Conservation (phyloP, 2,329 filamentous ascomycete species). For the Stemphylium vesicarium region DNA sequence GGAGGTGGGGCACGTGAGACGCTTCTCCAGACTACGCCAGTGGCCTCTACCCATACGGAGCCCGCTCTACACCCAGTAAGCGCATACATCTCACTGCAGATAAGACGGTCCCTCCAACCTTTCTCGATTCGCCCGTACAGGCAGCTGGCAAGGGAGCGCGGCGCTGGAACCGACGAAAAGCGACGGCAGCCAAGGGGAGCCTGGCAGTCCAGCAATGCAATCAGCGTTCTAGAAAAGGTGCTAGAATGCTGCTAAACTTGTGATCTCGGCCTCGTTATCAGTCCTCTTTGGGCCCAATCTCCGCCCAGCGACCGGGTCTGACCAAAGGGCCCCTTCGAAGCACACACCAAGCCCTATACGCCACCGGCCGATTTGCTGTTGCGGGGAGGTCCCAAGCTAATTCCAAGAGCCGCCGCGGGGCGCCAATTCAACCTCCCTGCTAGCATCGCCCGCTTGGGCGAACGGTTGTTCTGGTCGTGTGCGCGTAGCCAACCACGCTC, state of each 20-base stretch:
- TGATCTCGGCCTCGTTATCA: constrained; percentile 19
- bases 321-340: constrained; percentile 3
- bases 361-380: constrained; percentile 59
- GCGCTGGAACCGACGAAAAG: constrained; percentile 19
- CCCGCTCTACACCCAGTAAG: constrained; percentile 1
- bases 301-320: constrained; percentile 21
- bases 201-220: constrained; percentile 1
- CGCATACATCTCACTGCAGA: constrained; percentile 17
- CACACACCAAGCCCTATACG: constrained; percentile 51
- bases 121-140: constrained; percentile 20
- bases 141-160: constrained; percentile 31
- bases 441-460: constrained; percentile 15
- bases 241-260: constrained; percentile 20
- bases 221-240: constrained; percentile 30
- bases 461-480: constrained; percentile 29
- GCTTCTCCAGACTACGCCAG: constrained; percentile 16
- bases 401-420: constrained; percentile 19
- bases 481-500: constrained; percentile 22
- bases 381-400: constrained; percentile 30
- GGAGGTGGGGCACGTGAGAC: constrained; percentile 25
- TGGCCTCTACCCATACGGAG: background rate
- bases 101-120: constrained; percentile 9
- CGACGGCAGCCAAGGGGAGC: constrained; percentile 18
- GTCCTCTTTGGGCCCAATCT: constrained; percentile 22
- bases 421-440: constrained; percentile 20